Conservation (phyloP, 441 rosid genomes). For the Codiaeum variegatum region DNA sequence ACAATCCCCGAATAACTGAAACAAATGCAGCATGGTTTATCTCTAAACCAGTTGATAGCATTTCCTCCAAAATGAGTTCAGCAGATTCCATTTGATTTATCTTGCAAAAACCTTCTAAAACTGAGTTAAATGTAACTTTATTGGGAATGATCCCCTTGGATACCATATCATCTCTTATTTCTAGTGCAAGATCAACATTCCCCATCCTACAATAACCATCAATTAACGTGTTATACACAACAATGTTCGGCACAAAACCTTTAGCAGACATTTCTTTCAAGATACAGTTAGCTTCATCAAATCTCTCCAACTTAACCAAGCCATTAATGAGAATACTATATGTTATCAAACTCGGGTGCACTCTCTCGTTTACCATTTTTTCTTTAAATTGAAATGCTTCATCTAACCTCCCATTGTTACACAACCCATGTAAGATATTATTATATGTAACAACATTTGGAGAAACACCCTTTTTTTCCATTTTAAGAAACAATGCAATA, state of each 20-base stretch:
- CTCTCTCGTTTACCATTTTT: constrained; percentile 49
- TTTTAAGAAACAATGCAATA: constrained; percentile 41
- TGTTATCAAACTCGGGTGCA: constrained; percentile 53
- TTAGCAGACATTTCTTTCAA: constrained; percentile 54
- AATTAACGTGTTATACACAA: constrained; percentile 68
- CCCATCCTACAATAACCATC: constrained; percentile 59
- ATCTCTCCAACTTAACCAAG: constrained; percentile 52
- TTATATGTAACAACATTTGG: constrained; percentile 72
- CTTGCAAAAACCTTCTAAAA: constrained; percentile 57
- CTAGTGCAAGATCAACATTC: constrained; percentile 45
- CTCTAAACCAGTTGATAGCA: constrained; percentile 45
- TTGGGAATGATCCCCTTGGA: constrained; percentile 57
- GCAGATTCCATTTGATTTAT: constrained; percentile 47
- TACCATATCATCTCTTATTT: constrained; percentile 55
- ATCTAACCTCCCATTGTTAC: constrained; percentile 46
- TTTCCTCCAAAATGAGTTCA: constrained; percentile 50
- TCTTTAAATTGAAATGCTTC: constrained; percentile 57
- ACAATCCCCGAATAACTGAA: constrained; percentile 54
- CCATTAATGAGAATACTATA: constrained; percentile 68
- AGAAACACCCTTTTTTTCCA: constrained; percentile 44
- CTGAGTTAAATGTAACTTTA: constrained; percentile 61
- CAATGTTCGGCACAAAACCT: constrained; percentile 52
- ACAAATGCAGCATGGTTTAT: constrained; percentile 49
- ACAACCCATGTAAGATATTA: constrained; percentile 68
- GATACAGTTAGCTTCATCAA: constrained; percentile 51